Percentiles rank a stretch among this genome's conserved stretches.
phyloP scores from a whole-genome alignment of 1,284 basidiomycete species.

The Hypsizygus ulmarius region DNA sequence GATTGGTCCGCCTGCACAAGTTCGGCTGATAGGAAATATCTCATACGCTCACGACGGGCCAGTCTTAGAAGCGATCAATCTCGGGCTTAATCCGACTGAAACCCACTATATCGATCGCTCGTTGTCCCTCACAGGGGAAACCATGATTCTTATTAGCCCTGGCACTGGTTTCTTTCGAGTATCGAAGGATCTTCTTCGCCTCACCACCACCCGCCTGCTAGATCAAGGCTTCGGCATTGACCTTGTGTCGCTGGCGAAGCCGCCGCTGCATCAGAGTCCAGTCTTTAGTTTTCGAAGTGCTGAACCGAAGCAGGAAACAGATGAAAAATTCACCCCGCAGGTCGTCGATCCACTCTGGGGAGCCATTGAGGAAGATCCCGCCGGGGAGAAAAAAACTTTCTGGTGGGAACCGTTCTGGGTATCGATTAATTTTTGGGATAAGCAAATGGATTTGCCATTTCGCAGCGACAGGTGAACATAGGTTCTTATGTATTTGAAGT shows the following conservation, averaged over 20 bases:
- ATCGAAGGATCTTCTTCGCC: slow-evolving; percentile 83
- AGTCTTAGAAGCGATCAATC: slow-evolving; percentile 90
- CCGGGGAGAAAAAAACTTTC: slow-evolving; percentile 49
- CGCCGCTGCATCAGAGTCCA: slow-evolving; percentile 89
- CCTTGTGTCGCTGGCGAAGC: slow-evolving; percentile 88
- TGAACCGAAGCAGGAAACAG: slow-evolving; percentile 43
- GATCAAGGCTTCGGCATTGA: slow-evolving; percentile 93
- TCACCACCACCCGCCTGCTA: slow-evolving; percentile 94
- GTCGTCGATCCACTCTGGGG: slow-evolving; percentile 81
- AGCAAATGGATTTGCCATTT: slow-evolving; percentile 84
- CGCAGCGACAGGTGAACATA: slow-evolving; percentile 68
- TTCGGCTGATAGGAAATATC: slow-evolving; percentile 73
- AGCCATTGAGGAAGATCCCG: slow-evolving; percentile 48
- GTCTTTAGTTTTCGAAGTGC: slow-evolving; percentile 78
- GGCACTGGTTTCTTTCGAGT: slow-evolving; percentile 95
- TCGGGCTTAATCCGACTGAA: slow-evolving; percentile 91
- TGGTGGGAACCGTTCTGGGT: slow-evolving; percentile 91
- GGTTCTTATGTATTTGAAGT: background rate
- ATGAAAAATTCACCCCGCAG: slow-evolving; percentile 46
- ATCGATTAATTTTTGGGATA: slow-evolving; percentile 79
- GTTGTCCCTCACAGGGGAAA: slow-evolving; percentile 86
- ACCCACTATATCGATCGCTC: slow-evolving; percentile 97
- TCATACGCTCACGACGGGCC: slow-evolving; percentile 94
- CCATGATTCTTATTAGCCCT: slow-evolving; percentile 86
- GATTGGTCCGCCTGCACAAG: slow-evolving; percentile 47